Conservation (phyloP, 1,284 basidiomycete species). For the Boletellus deceptivus region DNA sequence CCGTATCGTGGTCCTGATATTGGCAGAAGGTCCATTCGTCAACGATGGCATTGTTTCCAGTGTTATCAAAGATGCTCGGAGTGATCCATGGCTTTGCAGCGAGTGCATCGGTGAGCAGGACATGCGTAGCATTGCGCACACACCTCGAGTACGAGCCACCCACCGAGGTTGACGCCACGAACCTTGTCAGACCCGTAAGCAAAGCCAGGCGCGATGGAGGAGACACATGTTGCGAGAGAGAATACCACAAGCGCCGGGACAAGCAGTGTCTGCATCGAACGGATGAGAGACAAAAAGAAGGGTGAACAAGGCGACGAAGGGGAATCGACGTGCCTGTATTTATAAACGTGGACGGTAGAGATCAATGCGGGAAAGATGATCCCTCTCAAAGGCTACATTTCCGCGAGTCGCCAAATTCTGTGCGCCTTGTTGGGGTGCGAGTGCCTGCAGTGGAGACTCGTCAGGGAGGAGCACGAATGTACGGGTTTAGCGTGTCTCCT, state of each 20-base stretch:
- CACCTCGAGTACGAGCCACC: conserved; percentile 80
- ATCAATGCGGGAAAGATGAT: conserved; percentile 7
- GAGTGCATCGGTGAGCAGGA: neutral
- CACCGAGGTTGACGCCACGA: conserved; percentile 59
- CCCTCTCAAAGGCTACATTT: conserved; percentile 9
- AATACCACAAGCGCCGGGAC: conserved; percentile 15
- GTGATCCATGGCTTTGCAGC: conserved; percentile 76
- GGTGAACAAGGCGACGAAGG: neutral
- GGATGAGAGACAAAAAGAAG: neutral
- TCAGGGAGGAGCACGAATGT: no score
- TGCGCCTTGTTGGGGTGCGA: neutral
- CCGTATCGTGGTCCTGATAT: conserved; percentile 52
- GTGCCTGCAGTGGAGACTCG: neutral
- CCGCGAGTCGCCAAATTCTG: conserved; percentile 3
- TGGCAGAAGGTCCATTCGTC: conserved; percentile 86
- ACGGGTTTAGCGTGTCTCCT: no score
- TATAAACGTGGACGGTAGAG: conserved; percentile 12
- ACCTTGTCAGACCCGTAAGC: conserved; percentile 49
- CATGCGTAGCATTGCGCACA: neutral
- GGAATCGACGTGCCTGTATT: conserved; percentile 10
- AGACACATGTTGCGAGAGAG: conserved; percentile 12
- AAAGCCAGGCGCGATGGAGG: conserved; percentile 42
- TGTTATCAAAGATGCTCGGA: conserved; percentile 82
- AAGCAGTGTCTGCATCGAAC: conserved; percentile 13
- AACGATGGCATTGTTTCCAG: conserved; percentile 56